Conservation (phyloP, 257 asterid species). For the Verbena officinalis region DNA sequence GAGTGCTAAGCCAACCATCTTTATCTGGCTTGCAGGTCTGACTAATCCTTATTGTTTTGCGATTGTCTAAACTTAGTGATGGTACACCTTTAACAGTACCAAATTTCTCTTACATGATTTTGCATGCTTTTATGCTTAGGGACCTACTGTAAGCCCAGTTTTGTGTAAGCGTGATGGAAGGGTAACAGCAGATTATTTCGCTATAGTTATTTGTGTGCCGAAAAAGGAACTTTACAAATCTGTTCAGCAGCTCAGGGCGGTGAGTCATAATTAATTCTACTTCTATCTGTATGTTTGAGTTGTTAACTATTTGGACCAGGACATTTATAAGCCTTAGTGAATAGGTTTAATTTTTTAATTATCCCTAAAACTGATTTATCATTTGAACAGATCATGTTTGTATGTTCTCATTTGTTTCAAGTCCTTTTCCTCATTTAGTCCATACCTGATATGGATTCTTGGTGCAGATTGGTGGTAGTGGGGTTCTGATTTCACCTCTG, state of each 20-base stretch:
- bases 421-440: background rate
- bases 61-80: background rate
- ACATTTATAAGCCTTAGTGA: constrained; percentile 10
- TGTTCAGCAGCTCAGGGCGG: constrained; percentile 93
- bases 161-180: constrained; percentile 65
- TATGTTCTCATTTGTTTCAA: constrained; percentile 1
- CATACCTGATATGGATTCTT: background rate
- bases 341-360: too few species aligned
- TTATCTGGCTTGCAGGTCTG: constrained; percentile 90
- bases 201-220: constrained; percentile 91
- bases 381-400: background rate
- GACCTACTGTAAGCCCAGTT: constrained; percentile 96
- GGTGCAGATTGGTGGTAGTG: constrained; percentile 97
- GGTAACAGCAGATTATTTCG: constrained; percentile 69
- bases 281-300: constrained; percentile 10
- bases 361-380: background rate
- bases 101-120: constrained; percentile 12
- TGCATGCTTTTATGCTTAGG: constrained; percentile 49
- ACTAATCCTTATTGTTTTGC: constrained; percentile 14
- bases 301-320: constrained; percentile 11
- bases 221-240: constrained; percentile 87
- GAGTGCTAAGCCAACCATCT: constrained; percentile 79
- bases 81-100: background rate
- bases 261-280: constrained; percentile 44
- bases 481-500: constrained; percentile 86